These are phyloP conservation scores for Tolypocladium ophioglossoides DNA, from an alignment of 2,329 filamentous ascomycete genomes.

Conservation along the genomic window DNA sequence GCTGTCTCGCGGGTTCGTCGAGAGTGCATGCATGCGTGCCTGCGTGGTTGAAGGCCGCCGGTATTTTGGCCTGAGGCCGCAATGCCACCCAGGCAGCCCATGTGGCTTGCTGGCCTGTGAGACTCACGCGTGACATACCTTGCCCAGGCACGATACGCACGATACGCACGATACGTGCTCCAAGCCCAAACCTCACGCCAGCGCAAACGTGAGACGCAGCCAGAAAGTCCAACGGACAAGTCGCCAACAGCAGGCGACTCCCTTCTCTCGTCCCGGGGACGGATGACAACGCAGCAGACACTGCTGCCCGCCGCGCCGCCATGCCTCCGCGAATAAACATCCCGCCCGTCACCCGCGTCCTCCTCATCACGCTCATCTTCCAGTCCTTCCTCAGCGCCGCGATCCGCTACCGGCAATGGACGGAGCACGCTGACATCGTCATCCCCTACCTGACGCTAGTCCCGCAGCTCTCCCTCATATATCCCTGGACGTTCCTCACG, in stretches of 20 bases:
- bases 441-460: slow-evolving; percentile 84
- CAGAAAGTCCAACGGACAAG: background rate
- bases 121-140: too few relatives aligned
- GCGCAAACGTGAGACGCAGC: background rate
- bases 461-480: slow-evolving; percentile 71
- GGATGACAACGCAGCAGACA: background rate
- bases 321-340: slow-evolving; percentile 85
- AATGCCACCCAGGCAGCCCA: background rate
- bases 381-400: slow-evolving; percentile 76
- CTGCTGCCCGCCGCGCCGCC: slow-evolving; percentile 11
- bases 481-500: slow-evolving; percentile 86
- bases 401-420: slow-evolving; percentile 64
- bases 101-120: background rate
- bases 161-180: background rate
- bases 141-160: too few relatives aligned
- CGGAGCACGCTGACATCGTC: slow-evolving; percentile 51
- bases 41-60: background rate
- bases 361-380: slow-evolving; percentile 63
- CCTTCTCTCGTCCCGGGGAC: background rate
- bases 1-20: background rate
- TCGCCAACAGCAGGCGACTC: background rate
- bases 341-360: slow-evolving; percentile 76
- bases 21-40: too few relatives aligned
- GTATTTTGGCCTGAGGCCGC: background rate
- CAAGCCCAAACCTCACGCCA: background rate